Base-by-base conservation (phyloP, 306 rosid species). In the Rubus parviflorus region DNA sequence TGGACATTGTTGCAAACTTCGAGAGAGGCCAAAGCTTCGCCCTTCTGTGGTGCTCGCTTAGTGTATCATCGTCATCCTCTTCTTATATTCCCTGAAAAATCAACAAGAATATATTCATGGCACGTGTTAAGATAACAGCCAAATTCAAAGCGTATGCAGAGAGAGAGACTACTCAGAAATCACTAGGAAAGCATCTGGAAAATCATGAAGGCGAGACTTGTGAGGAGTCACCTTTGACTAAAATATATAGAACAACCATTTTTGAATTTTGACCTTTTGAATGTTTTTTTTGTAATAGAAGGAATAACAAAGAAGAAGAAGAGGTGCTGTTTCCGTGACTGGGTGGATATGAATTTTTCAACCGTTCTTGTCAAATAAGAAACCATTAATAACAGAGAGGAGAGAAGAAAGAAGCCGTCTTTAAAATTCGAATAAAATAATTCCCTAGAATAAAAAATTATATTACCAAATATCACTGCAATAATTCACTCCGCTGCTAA, bases 1-100 rank as follows among this genome's bases (percentile, higher is more conserved):
- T 81, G 16, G 83, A 69, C 97, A 90, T 93, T 68, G 65, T 64
- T 47, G 30, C 38, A 65, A 70, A 68, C 41, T 56, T 45, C 17
- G 47, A 70, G 62, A 49, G 35, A 54, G 8, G 53, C 49, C 68
- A 37, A 23, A 14, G 60, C 47, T n/a, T 11, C 23, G 35, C 17
- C 12, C 41, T 74, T 8, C 17, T 70, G 41, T 14, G 53, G 43
- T 71, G 68, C 63, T n/a, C n/a, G n/a, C n/a, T 72, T 5, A 17
- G 57, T 23, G 4, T 74, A 58, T 64, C 40, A 13, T 37, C 73
- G 38, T 22, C 65, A 40, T 25, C 46, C 45, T 56, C 81, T 38
- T 53, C 64, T 41, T 57, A 9, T 51, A 35, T 45, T 2, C 19
- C 70, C 65, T 80, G 85, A 67, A 79, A 81, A 37, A 16, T 19